These are phyloP conservation scores for Cercospora brassicicola DNA, from an alignment of 2,329 filamentous ascomycete species.

Conservation along the genomic window DNA sequence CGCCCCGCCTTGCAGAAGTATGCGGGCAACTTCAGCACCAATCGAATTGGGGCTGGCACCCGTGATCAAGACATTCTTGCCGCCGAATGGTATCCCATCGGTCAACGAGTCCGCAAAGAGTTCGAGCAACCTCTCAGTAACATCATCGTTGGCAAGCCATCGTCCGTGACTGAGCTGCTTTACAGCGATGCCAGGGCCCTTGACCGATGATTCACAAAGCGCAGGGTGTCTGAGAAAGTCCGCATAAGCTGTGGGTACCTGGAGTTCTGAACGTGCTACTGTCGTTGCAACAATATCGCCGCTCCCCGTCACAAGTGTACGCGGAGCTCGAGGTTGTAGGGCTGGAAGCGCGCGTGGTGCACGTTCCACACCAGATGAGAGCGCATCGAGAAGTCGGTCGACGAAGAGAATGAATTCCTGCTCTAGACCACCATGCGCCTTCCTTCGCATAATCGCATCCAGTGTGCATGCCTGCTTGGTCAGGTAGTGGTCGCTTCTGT, in stretches of 20 bases:
- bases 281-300: neutral
- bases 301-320: neutral
- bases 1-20: neutral
- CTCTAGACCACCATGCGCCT: neutral
- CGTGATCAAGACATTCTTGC: neutral
- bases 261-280: neutral
- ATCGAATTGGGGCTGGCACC: neutral
- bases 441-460: neutral
- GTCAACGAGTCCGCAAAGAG: neutral
- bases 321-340: neutral
- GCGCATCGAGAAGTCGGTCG: neutral
- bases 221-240: neutral
- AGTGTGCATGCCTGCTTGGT: neutral
- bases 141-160: neutral
- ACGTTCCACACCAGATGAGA: neutral
- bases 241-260: neutral
- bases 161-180: neutral
- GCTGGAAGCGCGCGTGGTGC: neutral
- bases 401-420: neutral
- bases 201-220: neutral
- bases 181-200: neutral
- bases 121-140: neutral
- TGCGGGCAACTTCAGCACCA: neutral
- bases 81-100: neutral
- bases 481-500: neutral